These are phyloP conservation scores for Hippophae tibetana DNA, from an alignment of 306 rosid species.

Conservation along the genomic window DNA sequence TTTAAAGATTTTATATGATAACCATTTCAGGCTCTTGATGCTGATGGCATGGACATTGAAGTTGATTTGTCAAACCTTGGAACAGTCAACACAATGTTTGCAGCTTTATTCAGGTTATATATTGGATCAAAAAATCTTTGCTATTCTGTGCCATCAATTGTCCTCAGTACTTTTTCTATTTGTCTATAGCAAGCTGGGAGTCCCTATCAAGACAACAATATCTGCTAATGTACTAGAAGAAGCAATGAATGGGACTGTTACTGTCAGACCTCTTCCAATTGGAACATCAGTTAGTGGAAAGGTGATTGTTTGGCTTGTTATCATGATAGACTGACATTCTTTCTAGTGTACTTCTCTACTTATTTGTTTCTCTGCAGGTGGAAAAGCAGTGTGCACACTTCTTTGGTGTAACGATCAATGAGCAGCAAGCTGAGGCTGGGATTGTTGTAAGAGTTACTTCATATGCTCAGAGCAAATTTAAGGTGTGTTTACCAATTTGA, in stretches of 20 bases:
- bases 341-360: conserved; percentile 22
- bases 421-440: conserved; percentile 84
- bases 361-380: conserved; percentile 47
- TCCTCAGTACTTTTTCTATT: conserved; percentile 28
- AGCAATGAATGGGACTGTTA: conserved; percentile 90
- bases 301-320: conserved; percentile 42
- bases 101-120: conserved; percentile 92
- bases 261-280: conserved; percentile 93
- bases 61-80: conserved; percentile 98
- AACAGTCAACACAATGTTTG: conserved; percentile 97
- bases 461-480: conserved; percentile 87
- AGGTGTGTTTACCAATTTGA: conserved; percentile 30
- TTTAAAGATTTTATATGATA: conserved; percentile 17
- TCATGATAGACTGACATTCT: conserved; percentile 15
- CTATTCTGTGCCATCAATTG: conserved; percentile 1
- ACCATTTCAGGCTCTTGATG: conserved; percentile 66
- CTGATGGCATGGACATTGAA: conserved; percentile 97
- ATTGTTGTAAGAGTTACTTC: conserved; percentile 87
- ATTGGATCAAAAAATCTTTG: conserved; percentile 12
- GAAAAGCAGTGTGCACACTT: conserved; percentile 95
- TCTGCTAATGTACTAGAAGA: conserved; percentile 98
- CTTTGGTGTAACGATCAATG: conserved; percentile 84
- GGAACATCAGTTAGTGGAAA: conserved; percentile 97
- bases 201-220: conserved; percentile 95
- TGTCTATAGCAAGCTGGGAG: conserved; percentile 86